Base-by-base conservation (phyloP, 306 rosid genomes). In the Lagenaria siceraria region DNA sequence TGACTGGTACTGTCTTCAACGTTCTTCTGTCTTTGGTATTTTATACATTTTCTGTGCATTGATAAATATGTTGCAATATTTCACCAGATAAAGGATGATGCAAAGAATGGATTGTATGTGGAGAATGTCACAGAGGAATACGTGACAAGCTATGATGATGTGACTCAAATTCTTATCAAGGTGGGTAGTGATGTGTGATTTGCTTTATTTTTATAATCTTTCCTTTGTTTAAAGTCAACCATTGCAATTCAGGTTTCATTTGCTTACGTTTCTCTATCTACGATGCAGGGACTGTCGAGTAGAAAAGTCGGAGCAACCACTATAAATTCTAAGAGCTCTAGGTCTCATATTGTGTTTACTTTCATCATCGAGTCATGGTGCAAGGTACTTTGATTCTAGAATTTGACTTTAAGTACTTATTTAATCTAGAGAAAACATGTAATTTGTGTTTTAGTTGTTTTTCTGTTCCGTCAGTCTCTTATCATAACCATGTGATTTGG, bases 291-390 rank as follows among this genome's bases (percentile, higher is more conserved):
- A 40, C 97, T 95, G 74, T 95, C 99, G 38, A 92, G 93, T 80
- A 90, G 96, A 88, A 95, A 92, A 88, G 97, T 90, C 63, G 97
- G 97, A 84, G 90, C 97, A 56, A 89, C 97, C 65, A 86, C 92
- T 81, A 80, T 85, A 84, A 92, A 90, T 78, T 89, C 99, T 52
- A 91, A 92, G 90, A 89, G 97, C 86, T 95, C 99, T 55, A 89
- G 93, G 77, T 95, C 99, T 74, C 99, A 95, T 77, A 87, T 95
- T 73, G 83, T 95, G 81, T 92, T 89, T 81, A 95, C 93, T 38
- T 89, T 92, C 77, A 83, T 89, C 80, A 84, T 90, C 14, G 99
- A 92, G 85, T 95, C 99, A 25, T 92, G 97, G 97, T 83, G 97
- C 35, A 90, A 95, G 99, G 99, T 95, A 90, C 64, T 24, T 55